These are phyloP conservation scores for Calvatia gigantea DNA, from an alignment of 768 basidiomycete genomes.

Conservation along the genomic window DNA sequence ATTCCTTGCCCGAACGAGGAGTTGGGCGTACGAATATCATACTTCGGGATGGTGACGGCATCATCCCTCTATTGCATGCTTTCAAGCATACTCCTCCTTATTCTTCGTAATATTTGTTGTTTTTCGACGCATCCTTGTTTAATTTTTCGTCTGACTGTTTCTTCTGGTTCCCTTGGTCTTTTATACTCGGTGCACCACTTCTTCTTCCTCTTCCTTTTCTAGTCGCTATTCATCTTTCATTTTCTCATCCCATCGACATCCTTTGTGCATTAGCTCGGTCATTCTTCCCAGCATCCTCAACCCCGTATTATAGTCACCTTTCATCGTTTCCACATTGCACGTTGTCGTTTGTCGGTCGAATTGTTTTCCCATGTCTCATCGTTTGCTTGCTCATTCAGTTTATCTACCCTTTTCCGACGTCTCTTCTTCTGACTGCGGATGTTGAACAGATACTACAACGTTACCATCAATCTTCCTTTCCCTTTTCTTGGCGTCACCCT, in stretches of 20 bases:
- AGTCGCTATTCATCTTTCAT: constrained; percentile 1
- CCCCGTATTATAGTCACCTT: not conserved
- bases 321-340: not conserved
- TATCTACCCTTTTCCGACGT: not conserved
- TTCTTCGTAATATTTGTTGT: constrained; percentile 4
- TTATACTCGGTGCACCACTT: not conserved
- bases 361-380: constrained; percentile 6
- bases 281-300: not conserved
- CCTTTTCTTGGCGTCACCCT: not conserved
- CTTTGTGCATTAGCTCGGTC: constrained; percentile 1
- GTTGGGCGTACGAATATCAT: constrained; percentile 70
- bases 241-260: constrained; percentile 15
- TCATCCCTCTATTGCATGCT: not conserved
- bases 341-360: constrained; percentile 1
- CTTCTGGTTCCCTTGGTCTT: constrained; percentile 5
- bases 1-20: constrained; percentile 57
- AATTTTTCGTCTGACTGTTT: constrained; percentile 13
- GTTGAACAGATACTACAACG: constrained; percentile 2
- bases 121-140: constrained; percentile 1
- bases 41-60: constrained; percentile 52
- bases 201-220: constrained; percentile 8
- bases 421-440: not conserved
- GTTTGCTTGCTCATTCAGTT: not conserved
- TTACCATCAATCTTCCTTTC: not conserved
- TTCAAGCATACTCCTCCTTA: not conserved